Percentiles rank a stretch among this genome's conserved stretches.
Conservation (phyloP, 495 filamentous ascomycete genomes). For the Penicillium bovifimosum region DNA sequence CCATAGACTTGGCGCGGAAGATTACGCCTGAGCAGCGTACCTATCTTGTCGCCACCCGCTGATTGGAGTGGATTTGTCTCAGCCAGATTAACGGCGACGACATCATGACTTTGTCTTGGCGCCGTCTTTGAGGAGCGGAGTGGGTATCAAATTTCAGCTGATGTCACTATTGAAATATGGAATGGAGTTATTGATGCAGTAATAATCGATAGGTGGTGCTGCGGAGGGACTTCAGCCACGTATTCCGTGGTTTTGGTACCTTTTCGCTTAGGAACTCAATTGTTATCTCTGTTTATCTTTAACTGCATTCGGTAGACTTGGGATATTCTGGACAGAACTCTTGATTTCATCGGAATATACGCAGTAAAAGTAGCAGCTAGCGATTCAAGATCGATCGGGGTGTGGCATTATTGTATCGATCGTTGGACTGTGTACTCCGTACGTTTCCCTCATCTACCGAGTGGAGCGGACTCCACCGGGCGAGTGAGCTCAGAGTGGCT, state of each 20-base stretch:
- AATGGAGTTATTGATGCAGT: neutral
- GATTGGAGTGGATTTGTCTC: slow-evolving; percentile 4
- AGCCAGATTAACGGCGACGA: neutral
- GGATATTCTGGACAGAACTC: neutral
- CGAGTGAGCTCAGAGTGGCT: neutral
- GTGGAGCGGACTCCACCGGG: neutral
- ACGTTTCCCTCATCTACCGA: neutral
- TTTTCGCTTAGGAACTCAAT: no score
- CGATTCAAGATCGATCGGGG: neutral
- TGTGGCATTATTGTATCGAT: neutral
- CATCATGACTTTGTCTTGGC: neutral
- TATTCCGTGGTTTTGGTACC: no score
- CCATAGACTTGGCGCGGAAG: neutral
- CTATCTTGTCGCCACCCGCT: no score
- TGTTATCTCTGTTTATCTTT: no score
- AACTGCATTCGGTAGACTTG: no score
- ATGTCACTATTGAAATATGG: neutral
- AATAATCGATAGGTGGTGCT: no score
- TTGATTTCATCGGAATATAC: neutral
- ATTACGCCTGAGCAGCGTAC: neutral
- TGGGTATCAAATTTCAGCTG: no score
- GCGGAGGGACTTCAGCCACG: no score
- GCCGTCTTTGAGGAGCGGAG: neutral
- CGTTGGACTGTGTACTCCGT: no score
- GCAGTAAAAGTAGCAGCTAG: no score